Evolutionary conservation across 371 early-diverging fungal species (phyloP), one percentile per base, ranked within the genome.

Genomic region (Mucor irregularis): DNA sequence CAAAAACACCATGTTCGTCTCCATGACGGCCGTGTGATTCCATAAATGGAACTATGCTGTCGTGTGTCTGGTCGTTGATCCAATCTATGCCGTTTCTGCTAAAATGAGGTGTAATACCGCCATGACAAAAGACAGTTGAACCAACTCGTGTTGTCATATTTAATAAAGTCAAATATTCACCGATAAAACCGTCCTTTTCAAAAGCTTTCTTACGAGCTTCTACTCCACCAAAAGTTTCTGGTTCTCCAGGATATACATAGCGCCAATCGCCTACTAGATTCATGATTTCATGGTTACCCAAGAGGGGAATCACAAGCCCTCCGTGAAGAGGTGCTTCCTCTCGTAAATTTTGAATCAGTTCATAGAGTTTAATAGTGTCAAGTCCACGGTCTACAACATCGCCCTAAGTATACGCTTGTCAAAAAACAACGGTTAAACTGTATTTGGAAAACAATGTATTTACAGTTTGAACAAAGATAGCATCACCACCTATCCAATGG

Each of bases 281-380:
- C 90, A 90, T 90, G 14, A 90, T 72, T 68, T 90, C 90, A 51
- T 88, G 90, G 62, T 88, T 90, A 11, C 84, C 83, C 11, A 84
- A 53, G n/a, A 83, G 26, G 7, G 73, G 68, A 28, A 87, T 74
- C 1, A 87, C 87, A 21, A 72, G 60, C 4, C 88, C 87, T 17
- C 90, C 89, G 1, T 66, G 73, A 13, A 49, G 54, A 5, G 53
- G 54, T 4, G 91, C 90, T 50, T 91, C 87, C 4, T 68, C 57
- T 37, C 75, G 68, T 22, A 91, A 60, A n/a, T 71, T 69, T 31
- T 78, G 70, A 5, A 90, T 53, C 33, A 90, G 59, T 14, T 76
- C 61, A 64, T 90, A 90, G 4, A 90, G 62, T 16, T 62, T 64
- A 25, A 89, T 86, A 0, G 91, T 90, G 66, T 89, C 91, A 1